Conservation (phyloP, 164 flowering plant species). For the Chimonanthus salicifolius region DNA sequence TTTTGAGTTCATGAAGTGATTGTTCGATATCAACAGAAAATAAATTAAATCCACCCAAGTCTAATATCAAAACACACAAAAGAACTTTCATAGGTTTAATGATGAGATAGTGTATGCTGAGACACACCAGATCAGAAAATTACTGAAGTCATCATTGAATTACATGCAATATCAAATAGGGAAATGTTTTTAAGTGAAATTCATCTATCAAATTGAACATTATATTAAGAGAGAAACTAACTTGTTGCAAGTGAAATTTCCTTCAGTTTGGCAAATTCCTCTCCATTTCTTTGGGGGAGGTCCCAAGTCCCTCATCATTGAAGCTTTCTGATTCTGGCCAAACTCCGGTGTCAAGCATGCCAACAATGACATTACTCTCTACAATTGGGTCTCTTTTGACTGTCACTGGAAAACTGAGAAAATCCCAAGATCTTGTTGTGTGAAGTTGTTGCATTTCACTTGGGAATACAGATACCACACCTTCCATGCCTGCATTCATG, state of each 20-base stretch:
- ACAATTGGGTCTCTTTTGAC: conserved; percentile 14
- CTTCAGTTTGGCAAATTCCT: conserved; percentile 33
- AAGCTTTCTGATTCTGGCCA: conserved; percentile 61
- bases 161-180: too few species aligned
- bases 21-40: too few species aligned
- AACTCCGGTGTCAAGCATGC: conserved; percentile 45
- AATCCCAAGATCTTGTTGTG: conserved; percentile 62
- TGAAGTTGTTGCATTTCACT: conserved; percentile 28
- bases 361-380: conserved; percentile 44
- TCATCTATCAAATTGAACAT: too few species aligned
- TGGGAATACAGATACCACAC: conserved; percentile 42
- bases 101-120: too few species aligned
- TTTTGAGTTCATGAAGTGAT: too few species aligned
- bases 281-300: conserved; percentile 71
- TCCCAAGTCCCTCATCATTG: conserved; percentile 37
- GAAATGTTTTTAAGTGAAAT: too few species aligned
- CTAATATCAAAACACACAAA: too few species aligned
- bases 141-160: too few species aligned
- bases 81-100: too few species aligned
- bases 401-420: conserved; percentile 32
- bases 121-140: too few species aligned
- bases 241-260: conserved; percentile 66
- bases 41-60: too few species aligned
- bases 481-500: conserved; percentile 30
- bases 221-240: conserved; percentile 1